These are phyloP conservation scores for Vicia sativa DNA, from an alignment of 306 rosid species.

Conservation along the genomic window DNA sequence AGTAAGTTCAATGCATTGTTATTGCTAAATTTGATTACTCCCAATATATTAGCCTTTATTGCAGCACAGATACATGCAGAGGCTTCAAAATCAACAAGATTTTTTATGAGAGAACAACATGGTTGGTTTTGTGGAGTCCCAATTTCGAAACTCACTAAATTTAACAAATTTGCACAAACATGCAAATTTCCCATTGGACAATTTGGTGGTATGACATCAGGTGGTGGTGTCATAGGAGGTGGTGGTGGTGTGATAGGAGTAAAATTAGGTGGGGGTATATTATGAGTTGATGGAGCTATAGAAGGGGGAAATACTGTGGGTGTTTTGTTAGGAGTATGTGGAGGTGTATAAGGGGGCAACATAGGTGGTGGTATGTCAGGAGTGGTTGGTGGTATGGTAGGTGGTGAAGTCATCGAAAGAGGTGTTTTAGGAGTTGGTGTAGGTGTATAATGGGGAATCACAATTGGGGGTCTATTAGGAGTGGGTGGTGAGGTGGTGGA, in stretches of 20 bases:
- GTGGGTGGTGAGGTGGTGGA: too few relatives aligned
- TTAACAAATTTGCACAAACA: neutral
- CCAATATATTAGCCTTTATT: slow-evolving; percentile 55
- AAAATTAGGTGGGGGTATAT: neutral
- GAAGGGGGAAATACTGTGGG: neutral
- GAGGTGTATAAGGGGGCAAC: neutral
- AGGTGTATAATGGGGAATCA: too few relatives aligned
- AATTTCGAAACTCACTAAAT: slow-evolving; percentile 41
- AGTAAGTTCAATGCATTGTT: slow-evolving; percentile 54
- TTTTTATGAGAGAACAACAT: slow-evolving; percentile 48
- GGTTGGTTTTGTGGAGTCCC: slow-evolving; percentile 50
- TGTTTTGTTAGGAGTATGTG: too few relatives aligned
- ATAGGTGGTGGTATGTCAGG: neutral
- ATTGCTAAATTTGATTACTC: slow-evolving; percentile 51
- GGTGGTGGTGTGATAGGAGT: neutral
- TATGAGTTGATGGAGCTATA: neutral
- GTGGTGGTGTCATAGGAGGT: neutral
- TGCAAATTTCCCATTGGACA: neutral
- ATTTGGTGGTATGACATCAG: neutral
- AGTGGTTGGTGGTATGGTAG: too few relatives aligned
- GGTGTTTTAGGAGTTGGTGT: too few relatives aligned
- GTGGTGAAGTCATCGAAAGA: too few relatives aligned
- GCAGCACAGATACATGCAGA: slow-evolving; percentile 58
- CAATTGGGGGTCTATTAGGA: too few relatives aligned
- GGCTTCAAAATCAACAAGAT: slow-evolving; percentile 48